These are phyloP conservation scores for Talaromyces sp. DNA, from an alignment of 2,329 filamentous ascomycete genomes.

Conservation along the genomic window DNA sequence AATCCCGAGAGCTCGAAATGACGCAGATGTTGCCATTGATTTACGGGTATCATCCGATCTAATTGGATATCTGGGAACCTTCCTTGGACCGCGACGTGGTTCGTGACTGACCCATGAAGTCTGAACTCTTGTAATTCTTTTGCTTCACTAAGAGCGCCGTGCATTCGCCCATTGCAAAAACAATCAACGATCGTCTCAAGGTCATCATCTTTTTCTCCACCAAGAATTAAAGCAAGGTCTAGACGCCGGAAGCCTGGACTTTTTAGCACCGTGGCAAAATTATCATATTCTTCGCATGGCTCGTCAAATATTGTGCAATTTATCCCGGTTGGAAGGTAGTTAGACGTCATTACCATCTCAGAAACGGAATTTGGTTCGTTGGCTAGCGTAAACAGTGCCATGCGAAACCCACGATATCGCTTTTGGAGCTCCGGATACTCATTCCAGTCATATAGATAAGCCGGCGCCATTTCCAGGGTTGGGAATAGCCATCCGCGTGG, in stretches of 20 bases:
- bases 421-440: slow-evolving; percentile 33
- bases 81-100: background rate
- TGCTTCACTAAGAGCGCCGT: slow-evolving; percentile 4
- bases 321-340: slow-evolving; percentile 35
- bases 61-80: slow-evolving; percentile 3
- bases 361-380: slow-evolving; percentile 30
- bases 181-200: too few relatives aligned
- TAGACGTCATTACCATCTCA: slow-evolving; percentile 41
- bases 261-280: slow-evolving; percentile 15
- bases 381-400: slow-evolving; percentile 29
- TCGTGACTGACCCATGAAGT: slow-evolving; percentile 3
- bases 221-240: slow-evolving; percentile 7
- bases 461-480: too few relatives aligned
- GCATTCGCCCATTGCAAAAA: slow-evolving; percentile 7
- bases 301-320: slow-evolving; percentile 33
- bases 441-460: background rate
- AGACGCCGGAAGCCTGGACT: slow-evolving; percentile 12
- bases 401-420: slow-evolving; percentile 34
- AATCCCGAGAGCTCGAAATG: slow-evolving; percentile 9
- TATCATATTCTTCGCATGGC: slow-evolving; percentile 11
- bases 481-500: slow-evolving; percentile 41
- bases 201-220: background rate
- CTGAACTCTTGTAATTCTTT: slow-evolving; percentile 7
- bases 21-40: slow-evolving; percentile 11
- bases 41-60: slow-evolving; percentile 8